phyloP scores from a whole-genome alignment of 2,329 filamentous ascomycete genomes.

The Thielaviopsis euricoi region DNA sequence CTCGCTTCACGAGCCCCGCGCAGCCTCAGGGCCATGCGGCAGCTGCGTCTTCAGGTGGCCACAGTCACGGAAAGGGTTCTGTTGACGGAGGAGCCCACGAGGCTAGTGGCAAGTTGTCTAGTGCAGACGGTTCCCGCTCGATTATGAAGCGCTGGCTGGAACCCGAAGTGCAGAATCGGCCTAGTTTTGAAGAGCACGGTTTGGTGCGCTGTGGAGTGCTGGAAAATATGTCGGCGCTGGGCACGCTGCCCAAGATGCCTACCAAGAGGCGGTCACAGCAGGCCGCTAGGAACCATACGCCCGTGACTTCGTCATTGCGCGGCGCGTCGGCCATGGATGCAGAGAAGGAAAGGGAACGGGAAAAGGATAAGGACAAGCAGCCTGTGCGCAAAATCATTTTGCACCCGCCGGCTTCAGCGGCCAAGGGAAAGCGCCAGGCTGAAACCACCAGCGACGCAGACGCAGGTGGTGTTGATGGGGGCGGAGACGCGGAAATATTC shows the following conservation, averaged over 20 bases:
- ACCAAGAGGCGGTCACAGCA: conserved; percentile 6
- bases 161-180: conserved; percentile 38
- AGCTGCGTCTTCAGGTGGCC: neutral
- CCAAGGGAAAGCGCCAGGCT: conserved; percentile 12
- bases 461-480: neutral
- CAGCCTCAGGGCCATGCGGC: neutral
- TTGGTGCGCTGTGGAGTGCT: conserved; percentile 60
- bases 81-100: conserved; percentile 17
- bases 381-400: conserved; percentile 29
- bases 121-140: conserved; percentile 24
- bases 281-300: neutral
- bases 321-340: conserved; percentile 14
- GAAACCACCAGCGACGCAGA: neutral
- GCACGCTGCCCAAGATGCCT: conserved; percentile 46
- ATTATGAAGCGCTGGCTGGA: conserved; percentile 44
- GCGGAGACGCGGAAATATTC: conserved; percentile 15
- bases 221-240: conserved; percentile 70
- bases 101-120: conserved; percentile 19
- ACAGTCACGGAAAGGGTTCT: too few relatives aligned
- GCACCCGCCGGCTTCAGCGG: conserved; percentile 22
- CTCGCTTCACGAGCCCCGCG: conserved; percentile 6
- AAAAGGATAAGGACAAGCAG: neutral
- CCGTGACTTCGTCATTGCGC: neutral
- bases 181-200: conserved; percentile 66
- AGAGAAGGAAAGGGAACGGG: conserved; percentile 15